Evolutionary conservation across 2,329 filamentous ascomycete species (phyloP), one percentile per base, ranked within the genome.

Genomic region (Sporothrix luriei): DNA sequence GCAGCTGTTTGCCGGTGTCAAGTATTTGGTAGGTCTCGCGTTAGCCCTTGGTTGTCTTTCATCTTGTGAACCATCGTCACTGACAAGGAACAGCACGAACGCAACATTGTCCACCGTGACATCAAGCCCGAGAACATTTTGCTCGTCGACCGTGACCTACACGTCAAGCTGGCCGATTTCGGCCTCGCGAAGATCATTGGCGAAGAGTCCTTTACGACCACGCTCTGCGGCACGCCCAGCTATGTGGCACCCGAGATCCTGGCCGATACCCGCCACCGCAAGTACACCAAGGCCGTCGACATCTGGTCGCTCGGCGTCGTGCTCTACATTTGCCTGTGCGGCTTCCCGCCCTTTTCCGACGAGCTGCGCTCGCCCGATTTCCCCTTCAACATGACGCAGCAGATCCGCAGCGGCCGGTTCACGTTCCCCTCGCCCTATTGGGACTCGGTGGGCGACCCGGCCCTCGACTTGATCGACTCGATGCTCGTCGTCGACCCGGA

Each of bases 111-210:
- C 5, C 95, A 99, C 78, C 91, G 95, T 70, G 95, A 99, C 75
- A 97, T 99, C 80, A 98, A 97, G 79, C 94, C 94, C 0, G 94
- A 98, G 78, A 98, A 98, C 76, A 98, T 99, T 46, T 82, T 99
- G 10, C 82, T 99, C 48, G 88, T 91, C 5, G 93, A 97, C 79
- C 93, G 92, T 76, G 85, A 95, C 46, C 82, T 97, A 38, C 89
- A 90, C 71, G 90, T 97, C 73, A 99, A 99, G 80, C 82, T 99
- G 72, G 95, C 94, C 24, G 95, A 99, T 79, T 99, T 99, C 79
- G 95, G 95, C 59, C 85, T 99, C 49, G 94, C 95, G 54, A 99
- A 99, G 81, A 98, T 99, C 74, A 97, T 99, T 74, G 96, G 96
- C 72, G 95, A 99, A 78, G 93, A 97, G 77, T 97, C 94, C 0